These are phyloP conservation scores for Trametes villosa DNA, from an alignment of 768 basidiomycete species.

Conservation along the genomic window DNA sequence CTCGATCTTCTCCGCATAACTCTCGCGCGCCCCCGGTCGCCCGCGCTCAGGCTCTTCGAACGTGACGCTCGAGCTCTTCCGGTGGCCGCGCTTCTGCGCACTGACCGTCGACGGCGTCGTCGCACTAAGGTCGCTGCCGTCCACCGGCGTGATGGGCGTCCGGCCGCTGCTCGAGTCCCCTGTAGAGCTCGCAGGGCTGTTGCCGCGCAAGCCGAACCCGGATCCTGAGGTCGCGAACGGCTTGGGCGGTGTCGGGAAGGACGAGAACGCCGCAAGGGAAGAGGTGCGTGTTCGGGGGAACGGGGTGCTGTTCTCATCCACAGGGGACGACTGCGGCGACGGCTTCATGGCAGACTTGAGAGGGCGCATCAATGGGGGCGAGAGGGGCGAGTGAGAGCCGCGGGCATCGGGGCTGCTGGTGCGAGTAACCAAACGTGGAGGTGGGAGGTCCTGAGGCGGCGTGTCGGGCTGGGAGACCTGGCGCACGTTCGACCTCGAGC, in stretches of 20 bases:
- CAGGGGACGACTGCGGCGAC: slow-evolving; percentile 9
- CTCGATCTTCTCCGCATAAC: slow-evolving; percentile 24
- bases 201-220: slow-evolving; percentile 41
- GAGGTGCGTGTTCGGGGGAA: slow-evolving; percentile 10
- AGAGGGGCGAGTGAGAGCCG: neutral
- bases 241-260: slow-evolving; percentile 36
- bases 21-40: slow-evolving; percentile 37
- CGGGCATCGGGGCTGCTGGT: slow-evolving; percentile 6
- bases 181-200: slow-evolving; percentile 84
- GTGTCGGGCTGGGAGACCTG: slow-evolving; percentile 1
- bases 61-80: slow-evolving; percentile 66
- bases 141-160: slow-evolving; percentile 74
- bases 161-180: slow-evolving; percentile 83
- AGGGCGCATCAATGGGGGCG: neutral
- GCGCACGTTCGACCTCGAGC: slow-evolving; percentile 12
- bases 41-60: slow-evolving; percentile 57
- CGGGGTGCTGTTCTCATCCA: neutral
- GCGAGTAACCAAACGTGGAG: slow-evolving; percentile 9
- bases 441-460: slow-evolving; percentile 7
- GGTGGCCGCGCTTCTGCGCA: slow-evolving; percentile 38
- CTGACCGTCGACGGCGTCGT: slow-evolving; percentile 26
- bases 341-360: slow-evolving; percentile 20
- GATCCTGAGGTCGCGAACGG: slow-evolving; percentile 53
- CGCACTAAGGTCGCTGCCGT: slow-evolving; percentile 65
- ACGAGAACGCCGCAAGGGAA: slow-evolving; percentile 6